A percentile compares a stretch with the other conserved stretches of the same genome.
These are phyloP conservation scores for Ustilago trichophora DNA, from an alignment of 1,284 basidiomycete species.

Conservation along the genomic window DNA sequence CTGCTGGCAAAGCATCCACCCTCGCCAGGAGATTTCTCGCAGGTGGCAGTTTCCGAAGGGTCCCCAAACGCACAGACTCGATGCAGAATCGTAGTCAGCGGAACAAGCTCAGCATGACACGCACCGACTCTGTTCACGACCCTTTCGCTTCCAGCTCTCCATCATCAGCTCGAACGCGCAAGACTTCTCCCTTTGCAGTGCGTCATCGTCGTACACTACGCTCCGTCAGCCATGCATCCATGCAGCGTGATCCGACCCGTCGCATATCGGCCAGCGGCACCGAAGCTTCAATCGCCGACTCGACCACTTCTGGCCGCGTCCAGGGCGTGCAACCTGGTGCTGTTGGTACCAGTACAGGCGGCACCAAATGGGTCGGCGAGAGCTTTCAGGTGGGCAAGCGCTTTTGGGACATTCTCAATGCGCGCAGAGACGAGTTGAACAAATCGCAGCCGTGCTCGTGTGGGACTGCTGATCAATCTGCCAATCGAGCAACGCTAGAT, in stretches of 20 bases:
- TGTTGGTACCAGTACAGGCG: constrained; percentile 59
- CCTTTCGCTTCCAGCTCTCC: constrained; percentile 4
- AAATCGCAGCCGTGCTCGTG: constrained; percentile 24
- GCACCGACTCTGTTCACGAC: constrained; percentile 6
- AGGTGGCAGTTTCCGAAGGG: constrained; percentile 22
- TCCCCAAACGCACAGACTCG: constrained; percentile 9
- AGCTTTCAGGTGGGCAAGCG: constrained; percentile 59
- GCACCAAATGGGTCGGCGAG: constrained; percentile 61
- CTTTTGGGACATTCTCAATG: constrained; percentile 53
- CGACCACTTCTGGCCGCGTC: not conserved
- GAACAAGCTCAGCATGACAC: not conserved
- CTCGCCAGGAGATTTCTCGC: constrained; percentile 30
- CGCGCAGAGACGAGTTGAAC: constrained; percentile 26
- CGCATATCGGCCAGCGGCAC: constrained; percentile 18
- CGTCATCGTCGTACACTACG: constrained; percentile 12
- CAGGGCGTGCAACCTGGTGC: constrained; percentile 41
- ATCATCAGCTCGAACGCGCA: constrained; percentile 13
- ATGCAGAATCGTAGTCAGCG: constrained; percentile 9
- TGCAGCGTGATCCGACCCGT: constrained; percentile 7
- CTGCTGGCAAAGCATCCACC: constrained; percentile 21
- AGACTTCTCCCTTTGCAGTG: constrained; percentile 32
- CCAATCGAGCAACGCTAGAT: not conserved
- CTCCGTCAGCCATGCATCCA: constrained; percentile 26
- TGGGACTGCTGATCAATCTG: not conserved
- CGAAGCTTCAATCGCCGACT: constrained; percentile 14